A percentile compares a stretch with the other conserved stretches of the same genome.
Conservation (phyloP, 208 protist species). For the Trypanosoma caninum region DNA sequence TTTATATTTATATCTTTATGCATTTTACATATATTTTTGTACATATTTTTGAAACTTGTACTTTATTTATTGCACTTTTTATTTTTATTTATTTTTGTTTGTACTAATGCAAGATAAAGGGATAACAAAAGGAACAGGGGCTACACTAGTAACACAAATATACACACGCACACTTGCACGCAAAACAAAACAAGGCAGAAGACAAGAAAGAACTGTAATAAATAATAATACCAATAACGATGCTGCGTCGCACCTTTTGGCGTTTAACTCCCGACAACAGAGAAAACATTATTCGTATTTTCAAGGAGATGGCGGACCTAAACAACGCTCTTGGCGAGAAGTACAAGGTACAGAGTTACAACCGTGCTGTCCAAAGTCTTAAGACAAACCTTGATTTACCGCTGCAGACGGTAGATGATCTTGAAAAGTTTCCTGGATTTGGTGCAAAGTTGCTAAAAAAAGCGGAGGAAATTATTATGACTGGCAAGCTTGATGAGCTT, state of each 20-base stretch:
- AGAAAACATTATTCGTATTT: conserved; percentile 88
- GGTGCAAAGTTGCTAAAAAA: conserved; percentile 84
- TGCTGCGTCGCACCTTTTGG: conserved; percentile 59
- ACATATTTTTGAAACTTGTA: not conserved
- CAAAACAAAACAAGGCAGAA: conserved; percentile 18
- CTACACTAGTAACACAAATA: not conserved
- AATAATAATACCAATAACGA: too few species aligned
- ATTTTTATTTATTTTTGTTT: too few species aligned
- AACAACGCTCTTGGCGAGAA: conserved; percentile 88
- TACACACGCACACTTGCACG: not conserved
- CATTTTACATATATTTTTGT: not conserved
- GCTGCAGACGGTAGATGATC: conserved; percentile 61
- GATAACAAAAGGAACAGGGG: conserved; percentile 3
- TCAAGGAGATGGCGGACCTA: conserved; percentile 85
- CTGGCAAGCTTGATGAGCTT: conserved; percentile 85
- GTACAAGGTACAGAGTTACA: conserved; percentile 86
- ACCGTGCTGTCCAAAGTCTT: conserved; percentile 75
- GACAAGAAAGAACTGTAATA: conserved; percentile 9
- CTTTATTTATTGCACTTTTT: not conserved
- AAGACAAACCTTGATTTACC: conserved; percentile 84
- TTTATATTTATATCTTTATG: too few species aligned
- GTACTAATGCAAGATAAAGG: too few species aligned
- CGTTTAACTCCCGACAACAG: conserved; percentile 52
- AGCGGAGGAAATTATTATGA: conserved; percentile 87
- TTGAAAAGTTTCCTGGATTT: conserved; percentile 72